Evolutionary conservation across 179 eudicot species (phyloP), one percentile per base, ranked within the genome.

Genomic region (Sideroxylon spinosum): DNA sequence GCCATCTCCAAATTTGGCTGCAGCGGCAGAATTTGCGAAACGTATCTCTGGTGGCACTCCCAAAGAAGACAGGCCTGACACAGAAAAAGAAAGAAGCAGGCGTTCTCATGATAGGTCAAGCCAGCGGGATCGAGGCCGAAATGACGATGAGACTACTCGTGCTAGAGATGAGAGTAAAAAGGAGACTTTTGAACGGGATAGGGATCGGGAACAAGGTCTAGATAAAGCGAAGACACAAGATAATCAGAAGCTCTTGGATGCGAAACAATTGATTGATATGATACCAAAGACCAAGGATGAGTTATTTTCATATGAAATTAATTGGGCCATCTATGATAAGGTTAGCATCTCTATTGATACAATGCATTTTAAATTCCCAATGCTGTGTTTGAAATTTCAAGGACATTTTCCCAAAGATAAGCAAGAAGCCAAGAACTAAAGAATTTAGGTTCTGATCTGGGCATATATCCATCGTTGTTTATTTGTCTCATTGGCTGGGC

Each of bases 211-310:
- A 71, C 88, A 75, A 19, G 83, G 83, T 46, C 25, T 76, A 9
- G 88, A 87, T 59, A 90, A 86, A 79, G 70, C 26, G 20, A 90
- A 85, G 74, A 83, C 84, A 28, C 70, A 84, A 17, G 91, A 88
- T n/a, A 88, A 78, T 59, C 83, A 76, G 80, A 92, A 86, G 85
- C 87, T 93, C 78, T 16, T 93, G 82, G 97, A 93, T 87, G 98
- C 99, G 65, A 95, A 95, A 78, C 97, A 95, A 76, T 85, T 96
- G 87, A 94, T 94, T 77, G 99, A 94, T 79, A 92, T 89, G 88
- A 96, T 96, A 74, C 99, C 99, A 10, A 94, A 91, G 88, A 96
- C 98, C 59, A 96, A 94, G 87, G 99, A 94, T 25, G 99, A 96
- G 83, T 84, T 96, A 76, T 96, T 96, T 81, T 87, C 99, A 0